Base-by-base conservation (phyloP, 495 filamentous ascomycete genomes). In the Neurospora sp. region DNA sequence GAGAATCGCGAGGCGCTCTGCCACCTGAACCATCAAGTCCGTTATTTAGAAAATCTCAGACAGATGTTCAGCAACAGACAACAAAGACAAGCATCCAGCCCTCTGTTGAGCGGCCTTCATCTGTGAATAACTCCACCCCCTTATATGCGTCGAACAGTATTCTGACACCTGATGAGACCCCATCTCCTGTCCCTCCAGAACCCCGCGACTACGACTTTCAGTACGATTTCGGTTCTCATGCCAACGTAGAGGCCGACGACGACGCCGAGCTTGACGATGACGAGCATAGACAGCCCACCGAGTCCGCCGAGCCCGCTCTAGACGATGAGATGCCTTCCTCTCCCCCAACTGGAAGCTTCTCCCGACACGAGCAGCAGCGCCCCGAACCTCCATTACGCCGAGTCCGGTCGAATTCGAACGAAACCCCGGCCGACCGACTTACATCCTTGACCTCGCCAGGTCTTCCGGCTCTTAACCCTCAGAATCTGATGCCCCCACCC, bases 111-210 rank as follows among this genome's bases (percentile, higher is more conserved):
- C 78, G 80, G 80, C 75, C 75, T 22, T 80, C 81, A 77, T 75
- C 73, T 76, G 77, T 78, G 74, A 79, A 81, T 77, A 72, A 77
- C 69, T 76, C 82, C 76, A 80, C 77, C 42, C 74, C 81, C 69
- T 77, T 78, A 72, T 77, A 80, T 76, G 79, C 80, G 12, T 79
- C 80, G 41, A 81, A 77, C 73, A 84, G 85, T 79, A 80, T 87
- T 74, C 82, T 83, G 77, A 88, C 86, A 59, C 86, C 86, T 69
- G 86, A 87, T 69, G 84, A 87, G 77, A 87, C 86, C 40, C 84
- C 86, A 69, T 87, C 86, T 41, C 86, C 86, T 38, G 77, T 81
- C 73, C 79, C 75, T 20, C 80, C 79, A 70, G 79, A 77, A 27
- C 72, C 41, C 16, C 35, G 35, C 22, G 66, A 72, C 41, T 42